Evolutionary conservation across 2,329 filamentous ascomycete genomes (phyloP), one percentile per base, ranked within the genome.

Genomic region (Davidsoniella eucalypti): DNA sequence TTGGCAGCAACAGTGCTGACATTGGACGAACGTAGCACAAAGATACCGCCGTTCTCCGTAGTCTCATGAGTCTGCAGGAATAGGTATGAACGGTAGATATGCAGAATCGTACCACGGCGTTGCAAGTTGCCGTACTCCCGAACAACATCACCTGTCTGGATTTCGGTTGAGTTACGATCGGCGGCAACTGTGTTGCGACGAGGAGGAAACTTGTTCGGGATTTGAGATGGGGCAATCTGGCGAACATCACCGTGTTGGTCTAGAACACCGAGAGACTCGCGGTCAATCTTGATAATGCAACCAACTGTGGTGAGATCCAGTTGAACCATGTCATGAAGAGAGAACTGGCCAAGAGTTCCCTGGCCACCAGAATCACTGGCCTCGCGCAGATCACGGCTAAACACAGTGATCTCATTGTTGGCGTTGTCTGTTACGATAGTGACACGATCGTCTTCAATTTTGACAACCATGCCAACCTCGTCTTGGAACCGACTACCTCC

Each of bases 401-500:
- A 98, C 33, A 98, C 92, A 0, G 88, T 95, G 57, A 98, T 87
- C 63, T 98, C 92, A 48, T 82, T 80, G 65, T 92, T 90, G 54
- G 79, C 92, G 63, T 92, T 87, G 66, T 98, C 92, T 44, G 86
- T 94, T 56, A 98, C 70, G 56, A 98, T 71, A 1, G 92, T 96
- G 52, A 98, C 87, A 38, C 85, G 81, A 62, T 98, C 92, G 54
- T 94, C 87, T 45, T 79, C 82, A 57, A 95, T 92, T 63, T 87
- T 86, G 56, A 96, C 87, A 47, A 98, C 88, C 77, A 95, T 94
- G 65, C 92, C 92, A 42, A 96, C 84, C 66, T 98, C 92, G 58
- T 95, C 92, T 50, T 85, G 80, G 64, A 88, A 96, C 58, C 87
- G 84, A 67, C 88, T 94, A 38, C 88, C 90, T 50, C 92, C 90